These are phyloP conservation scores for Cenchrus purpureus DNA, from an alignment of 176 grass and related monocot species.

Conservation along the genomic window DNA sequence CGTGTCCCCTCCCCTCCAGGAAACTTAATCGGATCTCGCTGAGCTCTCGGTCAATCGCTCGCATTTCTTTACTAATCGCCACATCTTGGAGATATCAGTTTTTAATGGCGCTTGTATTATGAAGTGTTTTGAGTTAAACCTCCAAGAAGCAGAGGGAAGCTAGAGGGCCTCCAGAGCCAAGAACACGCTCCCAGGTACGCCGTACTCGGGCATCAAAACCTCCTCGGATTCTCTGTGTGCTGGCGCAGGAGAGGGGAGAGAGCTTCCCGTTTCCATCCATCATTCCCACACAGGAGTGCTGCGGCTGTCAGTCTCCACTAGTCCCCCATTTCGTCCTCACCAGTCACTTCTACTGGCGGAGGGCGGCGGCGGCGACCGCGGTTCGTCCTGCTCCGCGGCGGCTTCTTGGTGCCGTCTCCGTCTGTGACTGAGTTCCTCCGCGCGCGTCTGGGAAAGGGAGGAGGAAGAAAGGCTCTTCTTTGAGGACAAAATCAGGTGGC, in stretches of 20 bases:
- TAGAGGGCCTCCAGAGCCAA: background rate
- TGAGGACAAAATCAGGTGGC: constrained; percentile 47
- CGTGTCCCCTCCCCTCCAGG: constrained; percentile 19
- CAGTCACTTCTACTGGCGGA: background rate
- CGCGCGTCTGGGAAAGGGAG: background rate
- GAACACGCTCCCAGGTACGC: constrained; percentile 16
- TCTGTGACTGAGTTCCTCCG: background rate
- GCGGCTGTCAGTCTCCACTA: background rate
- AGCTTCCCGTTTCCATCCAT: constrained; percentile 9
- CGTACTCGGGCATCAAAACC: constrained; percentile 9
- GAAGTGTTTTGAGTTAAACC: constrained; percentile 30
- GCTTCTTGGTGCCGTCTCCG: background rate
- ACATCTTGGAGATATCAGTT: background rate
- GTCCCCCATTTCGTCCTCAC: background rate
- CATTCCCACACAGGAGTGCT: background rate
- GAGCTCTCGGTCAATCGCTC: constrained; percentile 33
- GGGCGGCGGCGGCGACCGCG: background rate
- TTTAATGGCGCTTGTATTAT: constrained; percentile 34
- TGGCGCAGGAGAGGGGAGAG: background rate
- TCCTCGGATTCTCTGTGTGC: constrained; percentile 44
- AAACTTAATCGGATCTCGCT: constrained; percentile 38
- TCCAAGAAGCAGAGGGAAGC: constrained; percentile 43
- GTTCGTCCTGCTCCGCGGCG: background rate
- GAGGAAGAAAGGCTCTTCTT: constrained; percentile 27
- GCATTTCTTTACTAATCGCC: constrained; percentile 47